Conservation (phyloP, 1,139 yeast species). For the Chernovozyma aurita region DNA sequence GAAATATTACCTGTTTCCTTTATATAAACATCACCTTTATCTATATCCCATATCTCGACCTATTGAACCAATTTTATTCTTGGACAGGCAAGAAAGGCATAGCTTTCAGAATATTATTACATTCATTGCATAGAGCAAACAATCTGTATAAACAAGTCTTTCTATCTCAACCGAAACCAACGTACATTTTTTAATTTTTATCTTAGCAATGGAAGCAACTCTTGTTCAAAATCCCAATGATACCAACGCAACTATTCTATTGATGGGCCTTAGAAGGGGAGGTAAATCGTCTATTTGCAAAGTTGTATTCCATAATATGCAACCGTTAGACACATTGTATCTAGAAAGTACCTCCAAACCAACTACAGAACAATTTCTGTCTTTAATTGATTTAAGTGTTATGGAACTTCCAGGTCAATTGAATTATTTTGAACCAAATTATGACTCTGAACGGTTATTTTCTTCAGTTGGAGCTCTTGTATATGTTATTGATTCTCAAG, state of each 20-base stretch:
- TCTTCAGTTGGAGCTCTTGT: slow-evolving; percentile 88
- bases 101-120: no score
- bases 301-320: slow-evolving; percentile 95
- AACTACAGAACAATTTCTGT: slow-evolving; percentile 69
- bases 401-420: slow-evolving; percentile 96
- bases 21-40: no score
- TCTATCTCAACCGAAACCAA: no score
- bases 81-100: no score
- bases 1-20: no score
- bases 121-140: no score
- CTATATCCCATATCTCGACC: no score
- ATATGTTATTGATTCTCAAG: slow-evolving; percentile 92
- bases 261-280: slow-evolving; percentile 78
- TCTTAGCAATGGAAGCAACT: slow-evolving; percentile 32
- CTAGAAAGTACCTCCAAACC: slow-evolving; percentile 89
- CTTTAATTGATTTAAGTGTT: slow-evolving; percentile 83
- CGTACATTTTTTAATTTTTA: no score
- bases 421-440: slow-evolving; percentile 79
- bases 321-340: slow-evolving; percentile 87
- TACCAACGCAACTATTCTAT: slow-evolving; percentile 65
- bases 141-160: no score
- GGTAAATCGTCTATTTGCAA: slow-evolving; percentile 93
- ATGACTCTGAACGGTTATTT: slow-evolving; percentile 74
- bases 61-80: no score
- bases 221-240: slow-evolving; percentile 32